Conservation (phyloP, 2,329 filamentous ascomycete species). For the Exophiala oligosperma region DNA sequence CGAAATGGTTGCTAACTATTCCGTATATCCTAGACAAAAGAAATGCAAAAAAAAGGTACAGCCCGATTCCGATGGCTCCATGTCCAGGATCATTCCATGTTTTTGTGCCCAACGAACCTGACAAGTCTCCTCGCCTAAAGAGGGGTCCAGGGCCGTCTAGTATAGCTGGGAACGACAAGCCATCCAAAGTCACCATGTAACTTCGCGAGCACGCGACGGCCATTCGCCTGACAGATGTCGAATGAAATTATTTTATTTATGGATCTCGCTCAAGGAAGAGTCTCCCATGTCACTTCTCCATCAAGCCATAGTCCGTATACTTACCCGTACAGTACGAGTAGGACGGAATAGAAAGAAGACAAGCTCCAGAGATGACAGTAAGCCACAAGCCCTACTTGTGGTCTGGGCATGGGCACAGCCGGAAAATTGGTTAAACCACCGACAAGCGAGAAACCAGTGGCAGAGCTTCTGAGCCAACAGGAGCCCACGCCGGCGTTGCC, state of each 20-base stretch:
- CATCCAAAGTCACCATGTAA: neutral
- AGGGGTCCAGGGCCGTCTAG: no score
- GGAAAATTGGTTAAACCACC: conserved; percentile 16
- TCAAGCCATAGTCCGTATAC: neutral
- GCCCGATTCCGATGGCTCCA: no score
- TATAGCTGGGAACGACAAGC: neutral
- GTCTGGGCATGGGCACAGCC: conserved; percentile 4
- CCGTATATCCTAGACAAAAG: no score
- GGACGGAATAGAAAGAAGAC: neutral
- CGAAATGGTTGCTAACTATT: no score
- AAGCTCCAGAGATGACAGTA: neutral
- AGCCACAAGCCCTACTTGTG: neutral
- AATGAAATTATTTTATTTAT: conserved; percentile 18
- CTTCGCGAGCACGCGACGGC: conserved; percentile 10
- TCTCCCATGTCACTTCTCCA: neutral
- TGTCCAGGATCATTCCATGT: neutral
- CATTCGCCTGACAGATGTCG: conserved; percentile 12
- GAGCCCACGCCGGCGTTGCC: conserved; percentile 12
- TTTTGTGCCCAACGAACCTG: neutral
- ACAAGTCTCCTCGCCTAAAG: neutral
- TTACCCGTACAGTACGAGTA: no score
- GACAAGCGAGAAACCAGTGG: conserved; percentile 27
- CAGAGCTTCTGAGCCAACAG: conserved; percentile 13
- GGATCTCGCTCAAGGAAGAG: conserved; percentile 4
- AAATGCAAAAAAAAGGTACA: no score